These are phyloP conservation scores for Rubroboletus satanas DNA, from an alignment of 768 basidiomycete species.

Conservation along the genomic window DNA sequence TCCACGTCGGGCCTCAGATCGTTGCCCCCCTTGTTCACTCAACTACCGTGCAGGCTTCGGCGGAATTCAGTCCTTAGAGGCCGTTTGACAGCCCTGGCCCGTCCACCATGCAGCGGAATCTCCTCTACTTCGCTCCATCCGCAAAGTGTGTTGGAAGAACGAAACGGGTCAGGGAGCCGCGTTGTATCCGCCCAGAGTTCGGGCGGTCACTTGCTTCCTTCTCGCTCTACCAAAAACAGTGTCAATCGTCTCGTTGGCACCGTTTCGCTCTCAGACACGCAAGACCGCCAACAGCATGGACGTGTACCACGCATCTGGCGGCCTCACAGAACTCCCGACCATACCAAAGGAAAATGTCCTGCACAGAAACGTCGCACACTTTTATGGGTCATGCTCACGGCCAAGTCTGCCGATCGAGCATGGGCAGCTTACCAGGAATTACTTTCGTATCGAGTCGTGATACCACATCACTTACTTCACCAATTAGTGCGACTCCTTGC, in stretches of 20 bases:
- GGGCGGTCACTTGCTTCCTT: background rate
- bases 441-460: conserved; percentile 20
- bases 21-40: conserved; percentile 30
- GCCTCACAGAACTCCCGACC: background rate
- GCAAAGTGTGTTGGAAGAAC: background rate
- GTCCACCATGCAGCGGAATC: conserved; percentile 1
- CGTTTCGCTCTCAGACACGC: conserved; percentile 5
- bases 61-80: conserved; percentile 9
- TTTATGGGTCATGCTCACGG: conserved; percentile 32
- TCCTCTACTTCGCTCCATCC: background rate
- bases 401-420: conserved; percentile 32
- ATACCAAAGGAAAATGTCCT: conserved; percentile 17
- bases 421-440: conserved; percentile 45
- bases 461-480: conserved; percentile 49
- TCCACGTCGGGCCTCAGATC: conserved; percentile 68
- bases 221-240: background rate
- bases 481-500: conserved; percentile 60
- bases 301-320: background rate
- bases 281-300: conserved; percentile 1
- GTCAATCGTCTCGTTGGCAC: conserved; percentile 4
- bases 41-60: conserved; percentile 30
- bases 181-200: background rate
- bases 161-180: background rate
- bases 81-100: conserved; percentile 5
- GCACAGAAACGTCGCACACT: conserved; percentile 22